Conservation (phyloP, 1,139 yeast species). For the Yamadazyma trypodendri region DNA sequence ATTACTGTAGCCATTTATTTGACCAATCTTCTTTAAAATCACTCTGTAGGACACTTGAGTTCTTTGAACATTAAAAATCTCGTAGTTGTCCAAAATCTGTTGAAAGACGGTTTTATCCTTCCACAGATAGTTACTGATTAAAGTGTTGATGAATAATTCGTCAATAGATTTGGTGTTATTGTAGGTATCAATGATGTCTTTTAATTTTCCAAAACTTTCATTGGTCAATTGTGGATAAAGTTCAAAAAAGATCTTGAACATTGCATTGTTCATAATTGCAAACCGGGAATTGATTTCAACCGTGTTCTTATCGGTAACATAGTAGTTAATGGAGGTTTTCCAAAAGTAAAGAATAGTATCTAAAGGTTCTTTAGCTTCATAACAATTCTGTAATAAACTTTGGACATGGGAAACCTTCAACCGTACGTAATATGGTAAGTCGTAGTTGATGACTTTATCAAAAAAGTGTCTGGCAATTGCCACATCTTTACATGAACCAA, state of each 20-base stretch:
- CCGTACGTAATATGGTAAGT: slow-evolving; percentile 69
- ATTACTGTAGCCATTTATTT: slow-evolving; percentile 51
- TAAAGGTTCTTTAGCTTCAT: slow-evolving; percentile 57
- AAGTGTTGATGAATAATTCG: slow-evolving; percentile 77
- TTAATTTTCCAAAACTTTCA: slow-evolving; percentile 59
- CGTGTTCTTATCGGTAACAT: slow-evolving; percentile 38
- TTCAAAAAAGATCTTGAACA: slow-evolving; percentile 67
- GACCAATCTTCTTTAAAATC: slow-evolving; percentile 71
- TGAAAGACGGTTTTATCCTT: slow-evolving; percentile 62
- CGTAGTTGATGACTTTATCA: slow-evolving; percentile 62
- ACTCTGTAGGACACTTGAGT: slow-evolving; percentile 78
- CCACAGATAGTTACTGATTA: slow-evolving; percentile 73
- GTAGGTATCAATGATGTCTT: slow-evolving; percentile 57
- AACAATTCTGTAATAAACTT: slow-evolving; percentile 62
- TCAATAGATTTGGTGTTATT: slow-evolving; percentile 58
- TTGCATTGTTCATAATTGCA: slow-evolving; percentile 63
- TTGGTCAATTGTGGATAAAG: slow-evolving; percentile 52
- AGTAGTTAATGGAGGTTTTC: slow-evolving; percentile 59
- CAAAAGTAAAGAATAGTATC: slow-evolving; percentile 63
- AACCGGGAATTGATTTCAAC: slow-evolving; percentile 54
- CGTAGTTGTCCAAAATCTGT: slow-evolving; percentile 62
- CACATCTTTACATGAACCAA: slow-evolving; percentile 78
- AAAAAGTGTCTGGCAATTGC: slow-evolving; percentile 72
- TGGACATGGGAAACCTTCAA: slow-evolving; percentile 77
- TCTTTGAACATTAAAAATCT: slow-evolving; percentile 54